Percentiles rank a stretch among this genome's conserved stretches.
Conservation (phyloP, 768 basidiomycete genomes). For the Cyclocybe aegerita region DNA sequence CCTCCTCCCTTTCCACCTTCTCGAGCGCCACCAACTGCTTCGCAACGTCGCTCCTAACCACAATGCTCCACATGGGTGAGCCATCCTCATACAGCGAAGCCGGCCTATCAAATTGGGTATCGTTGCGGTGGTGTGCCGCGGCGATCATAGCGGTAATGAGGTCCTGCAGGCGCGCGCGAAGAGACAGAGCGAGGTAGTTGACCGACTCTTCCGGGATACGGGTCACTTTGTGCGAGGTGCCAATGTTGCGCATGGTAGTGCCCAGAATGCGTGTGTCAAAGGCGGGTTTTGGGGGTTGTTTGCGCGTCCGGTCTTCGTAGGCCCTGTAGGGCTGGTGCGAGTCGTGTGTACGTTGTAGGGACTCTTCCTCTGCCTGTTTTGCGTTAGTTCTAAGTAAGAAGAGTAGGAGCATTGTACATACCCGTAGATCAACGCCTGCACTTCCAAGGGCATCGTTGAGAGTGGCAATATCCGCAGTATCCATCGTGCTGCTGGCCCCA, state of each 20-base stretch:
- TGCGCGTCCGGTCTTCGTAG: constrained; percentile 77
- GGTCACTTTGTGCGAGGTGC: constrained; percentile 65
- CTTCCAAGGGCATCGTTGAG: constrained; percentile 84
- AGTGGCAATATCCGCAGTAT: constrained; percentile 73
- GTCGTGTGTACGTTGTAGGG: constrained; percentile 65
- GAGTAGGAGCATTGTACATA: constrained; percentile 29
- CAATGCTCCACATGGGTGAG: constrained; percentile 80
- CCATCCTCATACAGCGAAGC: constrained; percentile 66
- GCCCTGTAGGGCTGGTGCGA: constrained; percentile 61
- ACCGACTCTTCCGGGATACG: constrained; percentile 68
- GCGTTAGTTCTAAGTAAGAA: background rate
- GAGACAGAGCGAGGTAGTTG: constrained; percentile 77
- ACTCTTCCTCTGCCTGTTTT: constrained; percentile 81
- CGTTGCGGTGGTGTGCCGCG: constrained; percentile 67
- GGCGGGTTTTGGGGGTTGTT: constrained; percentile 67
- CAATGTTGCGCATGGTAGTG: constrained; percentile 66
- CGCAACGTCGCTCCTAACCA: constrained; percentile 74
- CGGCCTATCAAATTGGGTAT: constrained; percentile 66
- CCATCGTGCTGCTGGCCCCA: constrained; percentile 36
- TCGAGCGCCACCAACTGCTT: constrained; percentile 79
- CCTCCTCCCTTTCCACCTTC: constrained; percentile 81
- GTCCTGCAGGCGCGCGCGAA: constrained; percentile 72
- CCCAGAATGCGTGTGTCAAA: constrained; percentile 70
- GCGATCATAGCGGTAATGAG: constrained; percentile 66
- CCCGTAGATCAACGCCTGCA: constrained; percentile 84